These are phyloP conservation scores for Penicillium cinerascens DNA, from an alignment of 495 filamentous ascomycete genomes.

Conservation along the genomic window DNA sequence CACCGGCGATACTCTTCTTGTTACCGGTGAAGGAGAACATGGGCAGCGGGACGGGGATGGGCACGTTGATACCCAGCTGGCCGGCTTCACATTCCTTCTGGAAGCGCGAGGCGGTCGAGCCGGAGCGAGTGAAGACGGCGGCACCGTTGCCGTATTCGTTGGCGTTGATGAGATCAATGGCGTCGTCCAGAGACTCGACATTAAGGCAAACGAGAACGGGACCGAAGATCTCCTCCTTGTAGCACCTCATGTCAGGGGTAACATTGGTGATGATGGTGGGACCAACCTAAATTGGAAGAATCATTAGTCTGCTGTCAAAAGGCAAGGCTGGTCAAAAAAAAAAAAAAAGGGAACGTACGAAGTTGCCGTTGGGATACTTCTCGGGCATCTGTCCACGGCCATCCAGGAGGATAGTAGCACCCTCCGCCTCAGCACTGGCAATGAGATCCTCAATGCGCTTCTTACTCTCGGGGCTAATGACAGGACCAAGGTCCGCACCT, in stretches of 20 bases:
- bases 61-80: constrained; percentile 60
- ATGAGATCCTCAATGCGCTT: constrained; percentile 87
- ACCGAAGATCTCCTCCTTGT: constrained; percentile 95
- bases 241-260: constrained; percentile 88
- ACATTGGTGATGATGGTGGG: constrained; percentile 96
- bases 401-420: constrained; percentile 92
- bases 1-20: constrained; percentile 92
- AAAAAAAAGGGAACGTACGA: constrained; percentile 48
- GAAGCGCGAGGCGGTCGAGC: constrained; percentile 59
- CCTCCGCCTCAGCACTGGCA: constrained; percentile 83
- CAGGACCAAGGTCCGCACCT: constrained; percentile 91
- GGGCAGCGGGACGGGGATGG: constrained; percentile 82
- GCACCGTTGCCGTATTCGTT: constrained; percentile 72
- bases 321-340: neutral
- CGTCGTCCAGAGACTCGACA: constrained; percentile 78
- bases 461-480: constrained; percentile 91
- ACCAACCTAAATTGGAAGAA: constrained; percentile 52
- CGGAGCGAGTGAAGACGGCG: constrained; percentile 64
- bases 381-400: constrained; percentile 81
- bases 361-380: constrained; percentile 97
- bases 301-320: neutral
- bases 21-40: constrained; percentile 99
- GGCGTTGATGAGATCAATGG: constrained; percentile 60
- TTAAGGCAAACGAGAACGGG: constrained; percentile 65
- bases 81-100: constrained; percentile 61